Evolutionary conservation across 2,329 filamentous ascomycete species (phyloP), one percentile per base, ranked within the genome.

Genomic region (Colletotrichum sp.): DNA sequence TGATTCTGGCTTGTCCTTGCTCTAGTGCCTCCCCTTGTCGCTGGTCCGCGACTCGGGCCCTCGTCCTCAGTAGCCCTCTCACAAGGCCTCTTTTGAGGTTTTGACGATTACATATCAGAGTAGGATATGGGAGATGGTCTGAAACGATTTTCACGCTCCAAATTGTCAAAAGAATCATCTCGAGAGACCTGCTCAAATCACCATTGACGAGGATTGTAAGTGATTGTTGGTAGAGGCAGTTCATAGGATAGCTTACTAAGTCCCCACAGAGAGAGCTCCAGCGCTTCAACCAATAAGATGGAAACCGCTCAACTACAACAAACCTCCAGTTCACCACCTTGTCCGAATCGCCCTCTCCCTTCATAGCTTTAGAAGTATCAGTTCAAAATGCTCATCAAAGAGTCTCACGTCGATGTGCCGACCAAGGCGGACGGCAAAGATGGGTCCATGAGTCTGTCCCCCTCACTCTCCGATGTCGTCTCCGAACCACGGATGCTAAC

Each of bases 371-470:
- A 27, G 9, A 62, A 9, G 12, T 36, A 5, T 5, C 29, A 2
- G 2, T 34, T 27, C 65, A 77, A 52, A 8, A 92, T 92, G 90
- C 82, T 91, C 80, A 88, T 92, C 82, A 87, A 89, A 52, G 90
- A 92, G 80, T 88, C 84, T 78, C 85, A 89, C 80, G 84, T 85
- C 76, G 90, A 92, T 79, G 88, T 91, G 74, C 82, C 85, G 74
- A 88, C 86, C 64, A 85, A 82, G 78, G 89, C 86, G 83, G 87
- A 90, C 82, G 89, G 89, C 80, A 90, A 89, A 81, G 87, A 90
- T 77, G 86, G 86, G 76, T 82, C 87, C 32, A 91, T 91, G 90
- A 88, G 90, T 90, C 82, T 32, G 44, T 63, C 25, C 65, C 32
- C 36, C 11, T 25, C 11, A 2, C 34, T 27, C 63, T 13, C 19